These are phyloP conservation scores for Suaeda aralocaspica DNA, from an alignment of 148 eudicot genomes.

Conservation along the genomic window DNA sequence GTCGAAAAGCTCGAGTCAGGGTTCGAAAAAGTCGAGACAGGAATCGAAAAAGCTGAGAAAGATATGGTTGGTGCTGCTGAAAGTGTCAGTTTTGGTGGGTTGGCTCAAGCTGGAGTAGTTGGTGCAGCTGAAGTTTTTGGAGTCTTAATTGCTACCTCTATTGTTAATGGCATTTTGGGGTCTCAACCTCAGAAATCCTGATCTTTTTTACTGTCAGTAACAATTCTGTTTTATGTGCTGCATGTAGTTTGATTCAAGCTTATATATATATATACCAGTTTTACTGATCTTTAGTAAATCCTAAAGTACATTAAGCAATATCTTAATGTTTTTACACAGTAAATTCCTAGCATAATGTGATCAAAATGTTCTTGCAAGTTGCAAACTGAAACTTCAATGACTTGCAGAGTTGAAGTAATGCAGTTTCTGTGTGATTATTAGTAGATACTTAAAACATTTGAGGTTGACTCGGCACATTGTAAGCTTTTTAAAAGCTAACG, in stretches of 20 bases:
- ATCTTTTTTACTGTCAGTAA: not conserved
- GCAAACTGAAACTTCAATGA: not conserved
- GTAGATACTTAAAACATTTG: not conserved
- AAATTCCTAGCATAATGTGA: not conserved
- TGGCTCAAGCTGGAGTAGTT: conserved; percentile 65
- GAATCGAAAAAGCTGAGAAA: conserved; percentile 33
- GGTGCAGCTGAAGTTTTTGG: conserved; percentile 76
- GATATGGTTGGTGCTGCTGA: conserved; percentile 14
- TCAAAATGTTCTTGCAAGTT: not conserved
- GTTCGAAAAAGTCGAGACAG: conserved; percentile 37
- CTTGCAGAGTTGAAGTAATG: not conserved
- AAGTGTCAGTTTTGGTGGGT: conserved; percentile 34
- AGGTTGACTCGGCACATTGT: not conserved
- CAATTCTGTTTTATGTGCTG: not conserved
- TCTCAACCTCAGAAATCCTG: conserved; percentile 49
- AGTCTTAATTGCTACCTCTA: conserved; percentile 57
- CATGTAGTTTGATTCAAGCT: too few relatives aligned
- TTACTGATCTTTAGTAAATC: not conserved
- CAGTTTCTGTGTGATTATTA: not conserved
- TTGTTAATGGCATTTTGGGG: conserved; percentile 77
- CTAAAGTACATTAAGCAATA: not conserved
- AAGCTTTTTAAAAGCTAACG: not conserved
- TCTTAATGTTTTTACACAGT: not conserved
- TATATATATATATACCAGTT: not conserved
- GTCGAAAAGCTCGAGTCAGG: too few relatives aligned